A percentile compares a stretch with the other conserved stretches of the same genome.
Evolutionary conservation across 495 filamentous ascomycete species (phyloP).

Genomic region (Darksidea phi): DNA sequence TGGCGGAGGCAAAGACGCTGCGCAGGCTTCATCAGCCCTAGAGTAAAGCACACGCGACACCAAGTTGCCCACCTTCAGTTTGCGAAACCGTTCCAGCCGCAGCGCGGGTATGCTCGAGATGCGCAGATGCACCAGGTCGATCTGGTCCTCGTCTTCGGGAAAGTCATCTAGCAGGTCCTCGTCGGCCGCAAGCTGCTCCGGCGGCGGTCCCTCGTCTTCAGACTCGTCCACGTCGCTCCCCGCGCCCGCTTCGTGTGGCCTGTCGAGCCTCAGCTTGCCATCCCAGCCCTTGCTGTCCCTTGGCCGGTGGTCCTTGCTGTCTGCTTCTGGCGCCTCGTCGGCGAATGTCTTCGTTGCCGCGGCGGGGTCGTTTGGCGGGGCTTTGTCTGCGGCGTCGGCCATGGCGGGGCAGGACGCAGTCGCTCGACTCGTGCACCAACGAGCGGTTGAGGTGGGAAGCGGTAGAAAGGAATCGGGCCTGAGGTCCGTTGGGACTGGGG

Average conservation of each 20-base stretch:
- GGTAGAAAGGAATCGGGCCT: background rate
- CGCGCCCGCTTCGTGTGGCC: conserved; percentile 76
- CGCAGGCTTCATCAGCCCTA: conserved; percentile 9
- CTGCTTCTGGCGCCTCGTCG: background rate
- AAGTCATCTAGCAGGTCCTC: conserved; percentile 42
- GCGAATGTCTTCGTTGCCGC: background rate
- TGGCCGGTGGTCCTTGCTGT: conserved; percentile 17
- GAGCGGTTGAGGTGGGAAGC: too few species aligned
- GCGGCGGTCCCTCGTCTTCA: conserved; percentile 45
- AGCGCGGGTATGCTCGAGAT: conserved; percentile 77
- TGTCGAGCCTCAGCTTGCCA: conserved; percentile 78
- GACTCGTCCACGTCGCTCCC: conserved; percentile 76
- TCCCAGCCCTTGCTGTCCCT: conserved; percentile 80
- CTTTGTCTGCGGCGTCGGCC: too few species aligned
- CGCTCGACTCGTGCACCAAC: too few species aligned
- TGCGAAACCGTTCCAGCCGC: conserved; percentile 74
- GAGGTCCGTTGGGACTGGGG: background rate
- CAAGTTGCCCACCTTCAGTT: conserved; percentile 56
- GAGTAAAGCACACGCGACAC: background rate
- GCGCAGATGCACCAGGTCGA: conserved; percentile 84
- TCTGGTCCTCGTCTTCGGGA: conserved; percentile 58
- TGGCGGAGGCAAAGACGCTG: conserved; percentile 89
- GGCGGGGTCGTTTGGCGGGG: conserved; percentile 16
- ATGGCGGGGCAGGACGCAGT: background rate
- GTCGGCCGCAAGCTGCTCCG: conserved; percentile 67